Evolutionary conservation across 2,329 filamentous ascomycete genomes (phyloP).

Genomic region (Ciborinia camelliae): DNA sequence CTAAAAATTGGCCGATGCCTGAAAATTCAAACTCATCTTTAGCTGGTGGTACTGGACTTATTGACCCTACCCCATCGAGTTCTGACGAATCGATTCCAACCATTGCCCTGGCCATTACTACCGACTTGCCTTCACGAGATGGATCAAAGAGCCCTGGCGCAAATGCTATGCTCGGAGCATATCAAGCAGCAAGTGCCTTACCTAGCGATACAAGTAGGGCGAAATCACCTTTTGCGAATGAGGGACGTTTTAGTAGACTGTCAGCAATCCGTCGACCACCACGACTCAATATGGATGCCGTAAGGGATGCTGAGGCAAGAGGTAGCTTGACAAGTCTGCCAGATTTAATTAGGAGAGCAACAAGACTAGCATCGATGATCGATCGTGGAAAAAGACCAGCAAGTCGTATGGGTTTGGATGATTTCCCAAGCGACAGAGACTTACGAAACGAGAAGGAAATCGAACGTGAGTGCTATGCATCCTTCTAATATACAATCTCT

Average conservation of each 20-base stretch:
- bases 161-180: constrained; percentile 50
- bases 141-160: constrained; percentile 36
- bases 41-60: constrained; percentile 32
- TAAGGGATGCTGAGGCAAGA: constrained; percentile 75
- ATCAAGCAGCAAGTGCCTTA: constrained; percentile 44
- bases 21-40: constrained; percentile 31
- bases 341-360: constrained; percentile 86
- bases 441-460: constrained; percentile 30
- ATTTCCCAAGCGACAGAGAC: constrained; percentile 44
- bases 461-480: constrained; percentile 24
- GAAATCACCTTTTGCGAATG: constrained; percentile 5
- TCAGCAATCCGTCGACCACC: constrained; percentile 64
- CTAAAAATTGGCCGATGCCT: constrained; percentile 31
- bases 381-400: constrained; percentile 71
- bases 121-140: constrained; percentile 19
- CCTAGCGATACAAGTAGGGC: constrained; percentile 1
- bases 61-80: constrained; percentile 31
- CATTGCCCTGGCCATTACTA: constrained; percentile 25
- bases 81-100: constrained; percentile 29
- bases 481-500: neutral
- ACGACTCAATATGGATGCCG: constrained; percentile 75
- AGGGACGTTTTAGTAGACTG: constrained; percentile 41
- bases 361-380: constrained; percentile 79
- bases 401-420: constrained; percentile 54
- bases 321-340: constrained; percentile 89